Conservation (phyloP, 2,329 filamentous ascomycete species). For the Rosellinia necatrix region DNA sequence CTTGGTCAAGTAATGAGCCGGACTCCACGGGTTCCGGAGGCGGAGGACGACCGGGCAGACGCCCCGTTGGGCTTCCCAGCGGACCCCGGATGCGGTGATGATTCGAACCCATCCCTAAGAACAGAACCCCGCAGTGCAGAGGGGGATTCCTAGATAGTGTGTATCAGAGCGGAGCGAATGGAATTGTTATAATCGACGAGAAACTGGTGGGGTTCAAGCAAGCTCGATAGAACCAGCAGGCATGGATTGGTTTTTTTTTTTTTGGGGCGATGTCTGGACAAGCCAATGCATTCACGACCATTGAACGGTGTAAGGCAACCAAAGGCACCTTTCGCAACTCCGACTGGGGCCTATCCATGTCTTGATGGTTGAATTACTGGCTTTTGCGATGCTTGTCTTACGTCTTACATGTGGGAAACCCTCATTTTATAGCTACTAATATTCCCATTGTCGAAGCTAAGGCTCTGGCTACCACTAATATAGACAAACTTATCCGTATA, state of each 20-base stretch:
- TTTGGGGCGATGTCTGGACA: background rate
- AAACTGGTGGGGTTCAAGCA: background rate
- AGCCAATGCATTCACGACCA: background rate
- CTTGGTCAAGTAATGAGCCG: slow-evolving; percentile 51
- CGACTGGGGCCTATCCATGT: background rate
- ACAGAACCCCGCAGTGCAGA: background rate
- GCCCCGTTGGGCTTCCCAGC: slow-evolving; percentile 45
- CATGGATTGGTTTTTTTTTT: background rate
- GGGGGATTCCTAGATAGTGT: background rate
- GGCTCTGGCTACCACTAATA: slow-evolving; percentile 4
- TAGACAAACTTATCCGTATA: background rate
- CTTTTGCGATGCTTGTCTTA: slow-evolving; percentile 5
- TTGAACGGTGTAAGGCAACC: background rate
- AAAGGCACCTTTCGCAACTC: background rate
- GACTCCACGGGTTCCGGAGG: slow-evolving; percentile 46
- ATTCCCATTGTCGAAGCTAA: too few relatives aligned
- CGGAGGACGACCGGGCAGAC: slow-evolving; percentile 44
- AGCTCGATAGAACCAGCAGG: background rate
- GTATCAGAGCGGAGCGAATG: background rate
- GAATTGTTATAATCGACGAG: background rate
- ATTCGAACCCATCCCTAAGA: too few relatives aligned
- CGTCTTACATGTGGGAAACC: background rate
- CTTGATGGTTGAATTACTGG: background rate
- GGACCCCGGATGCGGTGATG: slow-evolving; percentile 49
- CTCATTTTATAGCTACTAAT: background rate